Evolutionary conservation across 2,329 filamentous ascomycete genomes (phyloP).

Genomic region (Knoxdaviesia proteae): DNA sequence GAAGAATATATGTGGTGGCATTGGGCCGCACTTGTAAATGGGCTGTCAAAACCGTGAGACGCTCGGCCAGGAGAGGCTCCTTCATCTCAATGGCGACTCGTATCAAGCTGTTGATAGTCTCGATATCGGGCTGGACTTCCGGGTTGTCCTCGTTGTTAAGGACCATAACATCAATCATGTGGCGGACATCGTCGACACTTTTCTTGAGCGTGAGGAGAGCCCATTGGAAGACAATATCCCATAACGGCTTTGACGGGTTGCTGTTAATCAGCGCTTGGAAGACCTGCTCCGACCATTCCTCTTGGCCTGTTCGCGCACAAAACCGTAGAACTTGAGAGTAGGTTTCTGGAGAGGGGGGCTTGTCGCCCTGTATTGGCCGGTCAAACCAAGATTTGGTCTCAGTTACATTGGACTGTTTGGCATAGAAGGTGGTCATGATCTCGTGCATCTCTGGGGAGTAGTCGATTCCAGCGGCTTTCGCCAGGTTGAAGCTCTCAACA

Average conservation of each 20-base stretch:
- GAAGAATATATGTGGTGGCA: conserved; percentile 48
- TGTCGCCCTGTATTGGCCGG: conserved; percentile 22
- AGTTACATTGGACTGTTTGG: conserved; percentile 31
- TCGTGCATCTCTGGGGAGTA: conserved; percentile 26
- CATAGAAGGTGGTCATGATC: conserved; percentile 41
- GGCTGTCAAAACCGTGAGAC: conserved; percentile 46
- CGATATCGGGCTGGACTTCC: conserved; percentile 36
- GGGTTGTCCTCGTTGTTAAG: conserved; percentile 23
- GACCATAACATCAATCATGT: conserved; percentile 52
- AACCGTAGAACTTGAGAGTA: conserved; percentile 37
- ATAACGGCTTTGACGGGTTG: conserved; percentile 30
- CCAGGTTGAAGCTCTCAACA: conserved; percentile 28
- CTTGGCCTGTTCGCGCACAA: conserved; percentile 35
- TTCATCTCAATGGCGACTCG: conserved; percentile 48
- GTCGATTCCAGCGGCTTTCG: conserved; percentile 23
- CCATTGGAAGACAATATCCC: conserved; percentile 59
- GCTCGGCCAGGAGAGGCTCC: conserved; percentile 51
- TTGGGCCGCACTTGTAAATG: conserved; percentile 47
- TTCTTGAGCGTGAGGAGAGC: conserved; percentile 49
- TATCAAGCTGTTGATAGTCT: conserved; percentile 60
- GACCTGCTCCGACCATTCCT: conserved; percentile 39
- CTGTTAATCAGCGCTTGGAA: conserved; percentile 30
- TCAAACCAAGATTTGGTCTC: conserved; percentile 49
- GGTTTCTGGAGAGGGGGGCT: conserved; percentile 20
- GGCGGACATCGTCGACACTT: conserved; percentile 48